A percentile compares a stretch with the other conserved stretches of the same genome.
These are phyloP conservation scores for Tilletia horrida DNA, from an alignment of 1,284 basidiomycete species.

Conservation along the genomic window DNA sequence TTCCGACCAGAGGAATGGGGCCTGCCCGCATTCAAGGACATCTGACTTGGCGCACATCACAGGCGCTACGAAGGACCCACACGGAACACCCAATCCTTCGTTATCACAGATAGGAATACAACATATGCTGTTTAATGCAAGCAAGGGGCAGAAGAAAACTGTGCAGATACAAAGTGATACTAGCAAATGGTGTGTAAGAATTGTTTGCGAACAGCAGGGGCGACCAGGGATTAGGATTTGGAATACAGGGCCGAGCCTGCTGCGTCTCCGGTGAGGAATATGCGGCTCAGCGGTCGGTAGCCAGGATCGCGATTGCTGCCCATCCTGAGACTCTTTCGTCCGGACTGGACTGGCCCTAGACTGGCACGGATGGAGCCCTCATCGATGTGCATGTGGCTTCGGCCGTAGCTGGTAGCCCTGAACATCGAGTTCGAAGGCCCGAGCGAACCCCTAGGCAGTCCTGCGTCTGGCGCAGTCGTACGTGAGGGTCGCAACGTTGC, in stretches of 20 bases:
- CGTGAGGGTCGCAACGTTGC: not conserved
- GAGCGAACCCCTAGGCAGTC: not conserved
- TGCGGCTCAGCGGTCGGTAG: constrained; percentile 7
- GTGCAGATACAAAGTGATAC: not conserved
- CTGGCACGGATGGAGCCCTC: constrained; percentile 12
- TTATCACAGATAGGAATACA: not conserved
- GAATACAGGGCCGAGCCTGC: constrained; percentile 13
- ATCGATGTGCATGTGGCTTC: not conserved
- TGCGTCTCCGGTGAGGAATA: constrained; percentile 12
- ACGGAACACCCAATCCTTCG: not conserved
- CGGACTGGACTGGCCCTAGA: constrained; percentile 2
- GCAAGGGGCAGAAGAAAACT: not conserved
- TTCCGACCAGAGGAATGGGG: constrained; percentile 51
- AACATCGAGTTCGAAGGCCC: not conserved
- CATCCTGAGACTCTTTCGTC: constrained; percentile 11
- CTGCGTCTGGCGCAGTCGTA: not conserved
- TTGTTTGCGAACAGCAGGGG: not conserved
- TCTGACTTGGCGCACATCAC: not conserved
- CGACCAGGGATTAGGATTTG: not conserved
- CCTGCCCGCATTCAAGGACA: constrained; percentile 38
- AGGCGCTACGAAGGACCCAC: not conserved
- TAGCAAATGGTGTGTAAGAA: not conserved
- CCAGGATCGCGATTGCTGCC: not conserved
- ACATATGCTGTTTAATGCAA: not conserved
- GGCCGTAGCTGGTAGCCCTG: constrained; percentile 2